A percentile compares a stretch with the other conserved stretches of the same genome.
Evolutionary conservation across 345 rosid genomes (phyloP).

Genomic region (Turnera subulata): DNA sequence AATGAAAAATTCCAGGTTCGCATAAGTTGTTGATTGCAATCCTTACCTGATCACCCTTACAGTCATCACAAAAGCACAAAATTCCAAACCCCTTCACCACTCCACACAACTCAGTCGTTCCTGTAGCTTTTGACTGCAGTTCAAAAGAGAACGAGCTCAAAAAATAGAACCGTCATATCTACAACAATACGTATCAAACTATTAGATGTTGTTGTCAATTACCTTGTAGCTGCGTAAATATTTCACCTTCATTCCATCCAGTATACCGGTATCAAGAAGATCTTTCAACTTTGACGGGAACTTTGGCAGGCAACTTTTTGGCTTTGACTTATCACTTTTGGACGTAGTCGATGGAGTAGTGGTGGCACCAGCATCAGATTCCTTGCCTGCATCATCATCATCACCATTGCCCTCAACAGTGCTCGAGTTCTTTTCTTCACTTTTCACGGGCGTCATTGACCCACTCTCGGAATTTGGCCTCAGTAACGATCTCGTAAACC

Average conservation of each 20-base stretch:
- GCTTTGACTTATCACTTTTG: conserved; percentile 20
- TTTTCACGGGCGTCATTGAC: not conserved
- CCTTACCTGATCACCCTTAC: conserved; percentile 65
- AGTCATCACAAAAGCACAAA: conserved; percentile 62
- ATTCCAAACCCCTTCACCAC: conserved; percentile 57
- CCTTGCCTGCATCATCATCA: conserved; percentile 10
- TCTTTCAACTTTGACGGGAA: conserved; percentile 60
- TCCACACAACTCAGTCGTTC: conserved; percentile 56
- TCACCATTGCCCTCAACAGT: not conserved
- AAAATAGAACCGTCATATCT: too few relatives aligned
- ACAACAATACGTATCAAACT: too few relatives aligned
- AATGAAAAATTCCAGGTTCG: not conserved
- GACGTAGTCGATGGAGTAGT: not conserved
- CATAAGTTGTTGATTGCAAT: not conserved
- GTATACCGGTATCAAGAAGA: conserved; percentile 64
- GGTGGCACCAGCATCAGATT: not conserved
- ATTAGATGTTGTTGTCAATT: not conserved
- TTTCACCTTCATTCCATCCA: conserved; percentile 64
- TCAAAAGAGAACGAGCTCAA: not conserved
- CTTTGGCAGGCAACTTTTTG: conserved; percentile 47
- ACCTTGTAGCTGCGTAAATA: conserved; percentile 72
- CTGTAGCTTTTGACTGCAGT: conserved; percentile 41
- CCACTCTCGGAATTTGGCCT: conserved; percentile 14
- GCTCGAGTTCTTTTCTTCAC: not conserved
- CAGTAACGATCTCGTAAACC: conserved; percentile 27